Evolutionary conservation across 164 flowering plant species (phyloP).

Genomic region (Liquidambar formosana): DNA sequence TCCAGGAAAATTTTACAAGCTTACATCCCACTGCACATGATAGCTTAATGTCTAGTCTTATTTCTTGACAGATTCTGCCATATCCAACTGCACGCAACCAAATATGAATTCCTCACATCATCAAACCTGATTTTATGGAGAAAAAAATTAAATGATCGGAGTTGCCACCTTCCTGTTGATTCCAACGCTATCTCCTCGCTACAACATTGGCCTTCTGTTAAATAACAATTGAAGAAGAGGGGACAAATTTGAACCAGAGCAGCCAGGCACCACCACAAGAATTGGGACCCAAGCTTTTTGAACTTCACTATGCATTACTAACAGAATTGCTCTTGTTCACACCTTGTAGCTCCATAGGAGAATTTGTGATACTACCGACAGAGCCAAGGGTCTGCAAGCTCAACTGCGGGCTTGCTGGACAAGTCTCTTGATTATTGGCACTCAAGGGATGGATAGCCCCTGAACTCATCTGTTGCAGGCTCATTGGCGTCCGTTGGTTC

Average conservation of each 20-base stretch:
- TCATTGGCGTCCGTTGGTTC: conserved; percentile 30
- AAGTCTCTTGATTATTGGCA: conserved; percentile 62
- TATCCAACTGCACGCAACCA: background rate
- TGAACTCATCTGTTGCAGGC: conserved; percentile 56
- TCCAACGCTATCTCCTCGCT: background rate
- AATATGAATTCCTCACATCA: background rate
- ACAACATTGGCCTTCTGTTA: background rate
- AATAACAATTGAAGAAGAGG: too few relatives aligned
- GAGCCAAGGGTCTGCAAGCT: conserved; percentile 95
- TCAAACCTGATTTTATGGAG: background rate
- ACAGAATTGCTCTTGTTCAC: conserved; percentile 69
- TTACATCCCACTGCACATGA: background rate
- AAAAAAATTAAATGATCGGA: too few relatives aligned
- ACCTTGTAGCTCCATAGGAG: conserved; percentile 83
- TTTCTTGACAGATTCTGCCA: background rate
- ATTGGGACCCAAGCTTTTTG: background rate
- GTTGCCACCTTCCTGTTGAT: too few relatives aligned
- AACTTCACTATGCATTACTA: conserved; percentile 30
- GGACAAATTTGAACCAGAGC: background rate
- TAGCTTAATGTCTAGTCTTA: background rate
- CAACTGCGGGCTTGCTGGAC: conserved; percentile 91
- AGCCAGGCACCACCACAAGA: background rate
- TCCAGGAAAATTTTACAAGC: background rate
- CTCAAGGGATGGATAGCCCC: conserved; percentile 64
- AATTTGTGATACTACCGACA: conserved; percentile 81